phyloP scores from a whole-genome alignment of 495 filamentous ascomycete genomes.

The Umbilicaria muhlenbergii region DNA sequence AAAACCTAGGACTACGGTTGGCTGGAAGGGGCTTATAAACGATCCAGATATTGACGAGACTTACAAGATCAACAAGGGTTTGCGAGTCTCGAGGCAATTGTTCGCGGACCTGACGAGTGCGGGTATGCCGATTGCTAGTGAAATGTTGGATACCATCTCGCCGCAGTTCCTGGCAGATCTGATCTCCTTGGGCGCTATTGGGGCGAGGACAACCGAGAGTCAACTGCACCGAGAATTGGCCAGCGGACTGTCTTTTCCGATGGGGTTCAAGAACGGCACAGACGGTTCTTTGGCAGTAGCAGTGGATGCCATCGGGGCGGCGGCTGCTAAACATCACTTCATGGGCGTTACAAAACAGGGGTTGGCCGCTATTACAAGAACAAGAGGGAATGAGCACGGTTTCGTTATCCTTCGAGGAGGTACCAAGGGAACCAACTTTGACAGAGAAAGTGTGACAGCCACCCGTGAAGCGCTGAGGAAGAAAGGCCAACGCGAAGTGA shows the following conservation, averaged over 20 bases:
- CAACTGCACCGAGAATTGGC: constrained; percentile 93
- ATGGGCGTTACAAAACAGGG: constrained; percentile 99
- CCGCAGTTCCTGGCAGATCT: constrained; percentile 90
- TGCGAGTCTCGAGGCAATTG: constrained; percentile 72
- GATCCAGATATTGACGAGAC: constrained; percentile 95
- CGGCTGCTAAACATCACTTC: constrained; percentile 86
- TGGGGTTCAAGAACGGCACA: constrained; percentile 98
- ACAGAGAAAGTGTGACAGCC: constrained; percentile 60
- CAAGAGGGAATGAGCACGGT: constrained; percentile 84
- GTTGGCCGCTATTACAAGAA: constrained; percentile 85
- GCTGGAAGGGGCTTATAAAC: constrained; percentile 98
- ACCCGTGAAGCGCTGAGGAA: constrained; percentile 68
- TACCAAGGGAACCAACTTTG: constrained; percentile 87
- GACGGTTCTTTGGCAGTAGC: constrained; percentile 91
- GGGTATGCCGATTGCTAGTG: constrained; percentile 86
- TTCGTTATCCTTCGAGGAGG: constrained; percentile 93
- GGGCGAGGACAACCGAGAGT: constrained; percentile 91
- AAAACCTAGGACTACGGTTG: constrained; percentile 97
- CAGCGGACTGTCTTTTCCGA: constrained; percentile 92
- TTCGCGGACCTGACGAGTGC: constrained; percentile 75
- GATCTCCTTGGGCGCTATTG: constrained; percentile 90
- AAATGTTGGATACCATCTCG: constrained; percentile 99
- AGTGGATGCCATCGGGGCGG: constrained; percentile 89
- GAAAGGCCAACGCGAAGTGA: constrained; percentile 73
- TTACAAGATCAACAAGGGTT: constrained; percentile 98